Evolutionary conservation across 75 land plant species (phyloP), one percentile per base, ranked within the genome.

Genomic region (Pinus albicaulis): DNA sequence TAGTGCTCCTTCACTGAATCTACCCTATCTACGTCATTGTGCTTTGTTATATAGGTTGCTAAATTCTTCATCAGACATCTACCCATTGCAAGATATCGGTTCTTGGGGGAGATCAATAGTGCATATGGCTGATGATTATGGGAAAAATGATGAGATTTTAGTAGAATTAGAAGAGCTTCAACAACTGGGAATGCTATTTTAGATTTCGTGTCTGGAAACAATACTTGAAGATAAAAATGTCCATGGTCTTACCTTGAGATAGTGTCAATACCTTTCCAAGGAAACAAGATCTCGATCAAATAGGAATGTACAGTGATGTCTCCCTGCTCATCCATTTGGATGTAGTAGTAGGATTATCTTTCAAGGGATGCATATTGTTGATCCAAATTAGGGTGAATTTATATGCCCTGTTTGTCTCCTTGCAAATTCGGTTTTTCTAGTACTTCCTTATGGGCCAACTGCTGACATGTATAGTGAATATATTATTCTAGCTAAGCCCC

Each of bases 331-430:
- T 72, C 95, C 98, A 41, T 94, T 97, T 74, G 81, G 99, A 61
- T 83, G 81, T 75, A 71, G 48, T 20, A 89, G 95, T 81, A 89
- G 99, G 78, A 79, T 89, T 74, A 77, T 87, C 36, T 96, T 89
- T 77, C 98, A 96, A 85, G 95, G 98, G 31, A 90, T 88, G 11
- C 93, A 89, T 63, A 92, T 94, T 78, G 92, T 94, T 57, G 93
- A 96, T 65, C 99, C 93, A 28, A 90, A 92, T 56, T 69, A 96
- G 99, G 98, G 99, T 31, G 99, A 96, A 79, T 89, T 94, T 52
- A 89, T 96, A 1, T 96, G 99, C 65, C 99, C 98, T 19, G 93
- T 96, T 53, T 96, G 99, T 1, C 87, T 89, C 44, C 87, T 94
- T 22, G 88, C 90, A 59, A 96, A 96, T 74, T 92, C 99, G 20